Evolutionary conservation across 257 asterid species (phyloP).

Genomic region (Coffea eugenioides): DNA sequence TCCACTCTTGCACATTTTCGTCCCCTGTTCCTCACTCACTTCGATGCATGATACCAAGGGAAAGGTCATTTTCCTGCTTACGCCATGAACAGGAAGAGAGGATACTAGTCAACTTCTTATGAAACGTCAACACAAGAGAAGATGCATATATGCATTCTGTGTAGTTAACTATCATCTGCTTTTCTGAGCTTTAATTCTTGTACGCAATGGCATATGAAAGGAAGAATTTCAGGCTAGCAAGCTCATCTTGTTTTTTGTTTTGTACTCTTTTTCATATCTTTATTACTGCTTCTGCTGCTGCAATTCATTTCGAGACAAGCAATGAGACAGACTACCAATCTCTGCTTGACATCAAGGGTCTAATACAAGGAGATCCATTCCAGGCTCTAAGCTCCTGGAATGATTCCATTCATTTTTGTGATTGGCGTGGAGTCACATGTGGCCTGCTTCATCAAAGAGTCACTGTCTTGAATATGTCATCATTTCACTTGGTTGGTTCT

Average conservation of each 20-base stretch:
- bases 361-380: conserved; percentile 18
- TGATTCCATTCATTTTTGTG: conserved; percentile 8
- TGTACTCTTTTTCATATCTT: neutral
- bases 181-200: neutral
- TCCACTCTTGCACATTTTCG: too few species aligned
- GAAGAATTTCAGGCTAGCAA: neutral
- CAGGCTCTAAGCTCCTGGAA: conserved; percentile 19
- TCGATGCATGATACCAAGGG: too few species aligned
- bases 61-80: too few species aligned
- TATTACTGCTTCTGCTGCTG: neutral
- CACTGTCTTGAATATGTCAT: neutral
- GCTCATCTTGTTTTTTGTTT: conserved; percentile 10
- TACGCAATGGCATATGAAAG: neutral
- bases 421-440: conserved; percentile 16
- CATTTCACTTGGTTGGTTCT: neutral
- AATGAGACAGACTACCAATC: conserved; percentile 19
- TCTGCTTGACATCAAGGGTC: conserved; percentile 21
- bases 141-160: too few species aligned
- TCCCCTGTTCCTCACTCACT: too few species aligned
- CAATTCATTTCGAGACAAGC: neutral
- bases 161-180: neutral
- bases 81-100: too few species aligned
- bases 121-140: too few species aligned
- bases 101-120: too few species aligned
- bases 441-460: conserved; percentile 11